Evolutionary conservation across 805 yeast species (phyloP).

Genomic region (Pichia eremophila): DNA sequence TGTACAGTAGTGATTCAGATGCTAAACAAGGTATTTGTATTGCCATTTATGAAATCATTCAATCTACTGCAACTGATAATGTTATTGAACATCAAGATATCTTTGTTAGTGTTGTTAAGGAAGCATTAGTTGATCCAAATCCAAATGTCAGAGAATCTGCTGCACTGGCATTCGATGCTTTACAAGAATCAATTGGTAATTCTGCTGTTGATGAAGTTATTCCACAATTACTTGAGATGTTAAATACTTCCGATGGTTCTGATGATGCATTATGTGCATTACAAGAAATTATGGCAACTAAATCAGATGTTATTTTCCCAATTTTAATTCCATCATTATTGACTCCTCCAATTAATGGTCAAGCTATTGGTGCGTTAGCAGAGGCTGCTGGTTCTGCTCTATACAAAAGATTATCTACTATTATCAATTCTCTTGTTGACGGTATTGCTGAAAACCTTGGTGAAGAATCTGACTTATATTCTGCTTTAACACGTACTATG

Average conservation of each 20-base stretch:
- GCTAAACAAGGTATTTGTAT: conserved; percentile 95
- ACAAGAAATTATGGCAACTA: conserved; percentile 84
- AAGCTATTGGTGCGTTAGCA: conserved; percentile 77
- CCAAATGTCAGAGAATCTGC: conserved; percentile 81
- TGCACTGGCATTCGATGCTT: conserved; percentile 80
- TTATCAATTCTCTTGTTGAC: conserved; percentile 65
- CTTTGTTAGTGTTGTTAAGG: conserved; percentile 67
- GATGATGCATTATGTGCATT: conserved; percentile 79
- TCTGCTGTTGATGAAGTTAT: conserved; percentile 80
- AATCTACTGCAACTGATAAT: conserved; percentile 55
- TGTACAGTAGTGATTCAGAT: conserved; percentile 57
- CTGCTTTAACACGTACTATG: conserved; percentile 60
- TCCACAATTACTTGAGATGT: conserved; percentile 68
- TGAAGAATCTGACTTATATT: conserved; percentile 31
- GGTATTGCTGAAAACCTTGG: conserved; percentile 36
- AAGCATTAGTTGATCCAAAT: conserved; percentile 67
- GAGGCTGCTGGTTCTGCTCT: conserved; percentile 83
- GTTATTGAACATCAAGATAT: conserved; percentile 55
- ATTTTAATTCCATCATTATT: conserved; percentile 79
- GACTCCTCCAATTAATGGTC: conserved; percentile 80
- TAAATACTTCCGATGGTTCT: conserved; percentile 41
- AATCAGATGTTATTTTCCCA: conserved; percentile 89
- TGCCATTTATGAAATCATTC: conserved; percentile 79
- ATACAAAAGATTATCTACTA: conserved; percentile 59
- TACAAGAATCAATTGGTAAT: conserved; percentile 75